Percentiles rank a stretch among this genome's conserved stretches.
Conservation (phyloP, 2,329 filamentous ascomycete species). For the Pseudogymnoascus sp. region DNA sequence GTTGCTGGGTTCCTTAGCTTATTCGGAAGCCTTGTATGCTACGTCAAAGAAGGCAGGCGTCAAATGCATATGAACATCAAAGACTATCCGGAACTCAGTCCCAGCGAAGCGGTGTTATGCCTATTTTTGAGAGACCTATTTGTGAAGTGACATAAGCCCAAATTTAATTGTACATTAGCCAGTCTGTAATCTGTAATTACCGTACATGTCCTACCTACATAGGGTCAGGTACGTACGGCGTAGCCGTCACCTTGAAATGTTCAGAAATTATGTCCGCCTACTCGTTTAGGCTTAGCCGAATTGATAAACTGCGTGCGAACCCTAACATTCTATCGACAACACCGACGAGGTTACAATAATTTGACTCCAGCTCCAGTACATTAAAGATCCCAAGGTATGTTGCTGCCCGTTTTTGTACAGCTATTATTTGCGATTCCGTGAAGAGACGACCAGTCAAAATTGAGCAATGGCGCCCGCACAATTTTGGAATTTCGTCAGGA, state of each 20-base stretch:
- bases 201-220: neutral
- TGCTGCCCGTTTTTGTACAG: neutral
- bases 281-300: conserved; percentile 12
- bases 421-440: neutral
- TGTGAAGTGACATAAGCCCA: conserved; percentile 1
- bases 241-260: conserved; percentile 4
- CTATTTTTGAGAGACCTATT: neutral
- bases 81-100: conserved; percentile 25
- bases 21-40: conserved; percentile 60
- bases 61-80: conserved; percentile 57
- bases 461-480: conserved; percentile 8
- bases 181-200: neutral
- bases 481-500: conserved; percentile 3
- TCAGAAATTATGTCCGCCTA: conserved; percentile 11
- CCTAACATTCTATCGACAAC: conserved; percentile 7
- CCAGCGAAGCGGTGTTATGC: neutral
- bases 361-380: neutral
- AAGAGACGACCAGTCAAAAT: conserved; percentile 9
- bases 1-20: conserved; percentile 55
- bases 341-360: conserved; percentile 3
- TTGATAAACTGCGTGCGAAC: conserved; percentile 9
- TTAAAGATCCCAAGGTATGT: conserved; percentile 7
- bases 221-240: conserved; percentile 1
- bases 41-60: conserved; percentile 56
- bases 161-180: conserved; percentile 5